These are phyloP conservation scores for Apiotrichum domesticum DNA, from an alignment of 1,284 basidiomycete genomes.

Conservation along the genomic window DNA sequence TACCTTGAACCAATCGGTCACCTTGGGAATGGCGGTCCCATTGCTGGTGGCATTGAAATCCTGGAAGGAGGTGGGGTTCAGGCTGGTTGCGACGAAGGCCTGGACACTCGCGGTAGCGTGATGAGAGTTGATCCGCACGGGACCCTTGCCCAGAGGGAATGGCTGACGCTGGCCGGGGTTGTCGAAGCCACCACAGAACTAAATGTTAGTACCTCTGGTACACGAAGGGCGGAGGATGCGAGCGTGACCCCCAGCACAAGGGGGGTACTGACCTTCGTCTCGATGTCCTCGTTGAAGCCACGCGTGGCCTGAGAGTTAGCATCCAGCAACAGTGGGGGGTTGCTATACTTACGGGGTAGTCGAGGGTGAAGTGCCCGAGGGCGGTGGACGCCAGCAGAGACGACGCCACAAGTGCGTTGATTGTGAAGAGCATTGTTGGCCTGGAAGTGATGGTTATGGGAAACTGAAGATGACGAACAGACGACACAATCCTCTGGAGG, in stretches of 20 bases:
- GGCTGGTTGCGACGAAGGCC: constrained; percentile 52
- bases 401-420: constrained; percentile 28
- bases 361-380: constrained; percentile 63
- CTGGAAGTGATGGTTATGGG: too few relatives aligned
- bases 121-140: constrained; percentile 34
- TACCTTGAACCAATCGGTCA: constrained; percentile 54
- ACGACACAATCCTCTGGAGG: too few relatives aligned
- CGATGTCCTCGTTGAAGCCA: constrained; percentile 58
- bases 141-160: constrained; percentile 59
- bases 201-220: background rate
- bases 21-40: constrained; percentile 31
- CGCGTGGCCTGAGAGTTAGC: constrained; percentile 47
- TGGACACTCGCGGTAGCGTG: constrained; percentile 49
- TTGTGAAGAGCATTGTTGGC: background rate
- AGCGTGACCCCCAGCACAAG: constrained; percentile 43
- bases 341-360: constrained; percentile 51
- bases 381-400: constrained; percentile 46
- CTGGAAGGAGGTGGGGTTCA: constrained; percentile 55
- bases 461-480: too few relatives aligned
- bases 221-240: too few relatives aligned
- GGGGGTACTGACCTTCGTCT: constrained; percentile 56
- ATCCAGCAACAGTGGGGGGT: background rate
- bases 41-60: constrained; percentile 55
- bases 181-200: constrained; percentile 47
- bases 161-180: constrained; percentile 52